Evolutionary conservation across 2,329 filamentous ascomycete species (phyloP), one percentile per base, ranked within the genome.

Genomic region (Alternaria longipes): DNA sequence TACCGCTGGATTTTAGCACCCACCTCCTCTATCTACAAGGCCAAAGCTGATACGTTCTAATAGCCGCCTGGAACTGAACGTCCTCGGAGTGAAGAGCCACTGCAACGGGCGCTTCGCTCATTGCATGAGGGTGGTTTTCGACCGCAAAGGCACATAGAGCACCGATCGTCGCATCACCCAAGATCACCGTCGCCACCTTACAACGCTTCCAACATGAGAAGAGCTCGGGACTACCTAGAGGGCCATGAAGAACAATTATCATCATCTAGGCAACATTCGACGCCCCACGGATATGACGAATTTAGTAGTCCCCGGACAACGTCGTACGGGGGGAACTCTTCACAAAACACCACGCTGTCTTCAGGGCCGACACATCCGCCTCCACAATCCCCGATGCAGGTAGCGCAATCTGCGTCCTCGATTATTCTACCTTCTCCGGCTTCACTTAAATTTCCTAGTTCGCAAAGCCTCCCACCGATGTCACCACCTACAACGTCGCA

Each of bases 291-390:
- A 20, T 66, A 59, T 47, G 57, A 60, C 9, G 38, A 56, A 8
- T 68, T 63, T n/a, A 22, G 62, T 9, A 64, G 68, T 54, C 45
- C 69, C 3, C 47, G 52, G 18, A 49, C 56, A 24, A n/a, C 50
- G 18, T 28, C 56, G 14, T 53, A 65, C 9, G 58, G 65, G 18
- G 53, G 54, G 1, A 65, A 63, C 44, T 74, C 71, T 26, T 69
- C 71, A 14, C 69, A 71, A 26, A 62, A 67, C 28, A 67, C 64
- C 9, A 54, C 62, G 20, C 81, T 80, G 67, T 86, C 86, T 26
- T 85, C 84, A 5, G 76, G 77, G 57, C 81, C 80, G 14, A 77
- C 77, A 16, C 80, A 70, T 44, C 60, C 68, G 59, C 66, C 63
- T 46, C 66, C 68, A 7, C 71, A 72, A 38, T 74, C 72, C 5